A percentile compares a stretch with the other conserved stretches of the same genome.
Evolutionary conservation across 495 filamentous ascomycete species (phyloP).

Genomic region (Terfezia claveryi): DNA sequence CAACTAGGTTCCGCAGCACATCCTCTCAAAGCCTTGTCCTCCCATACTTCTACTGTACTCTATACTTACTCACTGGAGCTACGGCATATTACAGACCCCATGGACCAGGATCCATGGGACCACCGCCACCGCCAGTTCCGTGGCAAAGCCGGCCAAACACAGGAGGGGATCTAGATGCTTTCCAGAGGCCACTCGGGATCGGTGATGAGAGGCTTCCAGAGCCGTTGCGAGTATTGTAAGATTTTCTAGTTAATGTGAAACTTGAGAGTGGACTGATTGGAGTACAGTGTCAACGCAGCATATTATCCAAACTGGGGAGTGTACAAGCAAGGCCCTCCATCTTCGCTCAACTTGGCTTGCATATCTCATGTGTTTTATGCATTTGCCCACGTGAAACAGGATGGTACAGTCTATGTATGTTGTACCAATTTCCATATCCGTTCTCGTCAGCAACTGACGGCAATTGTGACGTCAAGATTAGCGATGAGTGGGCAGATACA

Average conservation of each 20-base stretch:
- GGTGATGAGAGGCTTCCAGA: neutral
- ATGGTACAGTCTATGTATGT: conserved; percentile 61
- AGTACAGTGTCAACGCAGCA: conserved; percentile 40
- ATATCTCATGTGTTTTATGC: conserved; percentile 74
- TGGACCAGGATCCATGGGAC: neutral
- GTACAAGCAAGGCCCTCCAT: conserved; percentile 57
- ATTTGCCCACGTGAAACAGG: conserved; percentile 61
- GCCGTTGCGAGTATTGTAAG: neutral
- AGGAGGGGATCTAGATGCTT: neutral
- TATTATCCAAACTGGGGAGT: conserved; percentile 79
- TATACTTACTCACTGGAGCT: neutral
- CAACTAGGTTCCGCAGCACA: neutral
- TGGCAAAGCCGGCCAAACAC: neutral
- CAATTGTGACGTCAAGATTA: conserved; percentile 31
- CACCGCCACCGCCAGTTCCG: neutral
- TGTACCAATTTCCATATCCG: neutral
- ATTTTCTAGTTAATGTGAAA: neutral
- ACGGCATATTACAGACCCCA: neutral
- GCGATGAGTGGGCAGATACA: conserved; percentile 68
- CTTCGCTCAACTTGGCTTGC: conserved; percentile 44
- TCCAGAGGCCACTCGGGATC: neutral
- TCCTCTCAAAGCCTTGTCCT: neutral
- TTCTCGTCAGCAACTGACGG: neutral
- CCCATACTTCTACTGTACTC: neutral
- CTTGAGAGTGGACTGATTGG: neutral